Base-by-base conservation (phyloP, 257 asterid species). In the Fraxinus anomala region DNA sequence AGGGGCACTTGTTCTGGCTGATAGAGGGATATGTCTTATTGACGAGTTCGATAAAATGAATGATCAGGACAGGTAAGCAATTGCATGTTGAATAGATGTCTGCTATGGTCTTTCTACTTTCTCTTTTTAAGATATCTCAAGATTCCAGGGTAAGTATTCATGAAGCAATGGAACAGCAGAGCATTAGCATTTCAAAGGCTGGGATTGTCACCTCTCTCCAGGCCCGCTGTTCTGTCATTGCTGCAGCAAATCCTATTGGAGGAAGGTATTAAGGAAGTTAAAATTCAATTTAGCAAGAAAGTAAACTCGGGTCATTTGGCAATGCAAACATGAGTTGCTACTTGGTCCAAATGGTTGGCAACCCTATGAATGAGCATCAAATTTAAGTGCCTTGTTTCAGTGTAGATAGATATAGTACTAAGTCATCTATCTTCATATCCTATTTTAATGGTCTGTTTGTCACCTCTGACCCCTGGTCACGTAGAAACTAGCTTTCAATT, bases 131-230 rank as follows among this genome's bases (percentile, higher is more conserved):
- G 31, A 23, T 74, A 13, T 21, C 82, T 76, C 36, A 28, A 14
- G 81, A 40, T 71, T 85, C 79, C 89, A 95, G 99, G 89, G 99
- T 96, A 77, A 96, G 99, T 83, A 93, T 93, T 82, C 99, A 96
- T 74, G 99, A 96, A 85, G 99, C 98, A 47, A 96, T 93, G 99
- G 99, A 96, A 85, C 99, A 96, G 87, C 99, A 96, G 86, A 96
- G 98, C 79, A 96, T 96, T 70, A 96, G 98, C 86, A 96, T 96
- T 84, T 96, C 98, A 39, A 93, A 96, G 88, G 99, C 99, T 80
- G 99, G 99, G 78, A 96, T 96, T 39, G 97, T 93, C 79, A 93
- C 99, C 72, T 96, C 98, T 72, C 94, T 96, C 49, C 99, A 96
- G 89, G 99, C 98, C 44, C 97, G 99, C 34, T 93, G 98, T 85